Evolutionary conservation across 2,329 filamentous ascomycete species (phyloP).

Genomic region (Lachnellula willkommii): DNA sequence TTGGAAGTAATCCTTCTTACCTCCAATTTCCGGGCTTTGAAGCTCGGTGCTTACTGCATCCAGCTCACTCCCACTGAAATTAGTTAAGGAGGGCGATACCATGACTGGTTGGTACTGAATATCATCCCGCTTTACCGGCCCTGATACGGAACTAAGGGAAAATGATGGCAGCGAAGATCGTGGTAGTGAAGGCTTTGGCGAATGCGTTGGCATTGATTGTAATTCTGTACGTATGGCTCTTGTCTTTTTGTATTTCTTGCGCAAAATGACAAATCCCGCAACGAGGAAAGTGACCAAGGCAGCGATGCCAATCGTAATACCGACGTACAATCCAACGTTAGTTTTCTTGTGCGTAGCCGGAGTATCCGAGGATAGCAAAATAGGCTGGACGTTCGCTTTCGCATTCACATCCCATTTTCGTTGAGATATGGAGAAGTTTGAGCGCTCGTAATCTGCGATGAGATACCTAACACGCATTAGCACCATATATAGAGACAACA

Average conservation of each 20-base stretch:
- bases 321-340: conserved; percentile 5
- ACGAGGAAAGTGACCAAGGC: conserved; percentile 10
- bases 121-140: background rate
- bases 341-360: conserved; percentile 2
- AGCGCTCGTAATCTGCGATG: conserved; percentile 37
- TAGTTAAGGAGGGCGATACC: background rate
- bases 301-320: conserved; percentile 3
- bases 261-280: background rate
- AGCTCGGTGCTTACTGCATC: background rate
- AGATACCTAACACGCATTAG: conserved; percentile 16
- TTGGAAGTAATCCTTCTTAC: background rate
- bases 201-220: no score
- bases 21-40: background rate
- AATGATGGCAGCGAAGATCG: background rate
- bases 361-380: conserved; percentile 1
- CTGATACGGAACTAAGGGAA: background rate
- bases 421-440: conserved; percentile 35
- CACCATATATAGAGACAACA: background rate
- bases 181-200: background rate
- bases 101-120: background rate
- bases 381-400: conserved; percentile 15
- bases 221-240: background rate
- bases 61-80: conserved; percentile 2
- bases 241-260: background rate
- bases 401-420: conserved; percentile 20